Evolutionary conservation across 1,284 basidiomycete genomes (phyloP).

Genomic region (Microbotryum violaceum): DNA sequence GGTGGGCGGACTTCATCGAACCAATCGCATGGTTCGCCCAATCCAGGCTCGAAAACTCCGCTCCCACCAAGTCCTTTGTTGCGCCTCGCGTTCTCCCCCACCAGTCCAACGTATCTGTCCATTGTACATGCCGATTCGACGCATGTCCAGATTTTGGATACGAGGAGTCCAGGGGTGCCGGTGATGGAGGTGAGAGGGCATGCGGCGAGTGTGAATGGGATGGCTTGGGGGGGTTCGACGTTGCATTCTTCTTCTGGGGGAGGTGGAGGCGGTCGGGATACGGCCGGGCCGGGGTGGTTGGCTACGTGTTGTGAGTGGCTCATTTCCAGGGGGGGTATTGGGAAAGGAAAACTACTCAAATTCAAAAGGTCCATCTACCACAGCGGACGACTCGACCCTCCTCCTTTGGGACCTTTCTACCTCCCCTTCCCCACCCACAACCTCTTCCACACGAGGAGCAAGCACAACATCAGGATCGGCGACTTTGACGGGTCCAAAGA

Average conservation of each 20-base stretch:
- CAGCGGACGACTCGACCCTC: conserved; percentile 85
- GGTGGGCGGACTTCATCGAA: not conserved
- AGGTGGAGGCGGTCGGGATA: conserved; percentile 18
- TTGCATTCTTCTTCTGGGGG: conserved; percentile 1
- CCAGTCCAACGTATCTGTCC: conserved; percentile 83
- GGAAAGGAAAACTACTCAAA: not conserved
- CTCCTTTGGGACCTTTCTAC: conserved; percentile 70
- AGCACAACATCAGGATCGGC: conserved; percentile 11
- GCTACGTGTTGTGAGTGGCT: conserved; percentile 49
- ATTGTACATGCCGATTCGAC: conserved; percentile 82
- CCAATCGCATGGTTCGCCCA: not conserved
- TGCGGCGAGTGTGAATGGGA: conserved; percentile 63
- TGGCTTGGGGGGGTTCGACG: conserved; percentile 67
- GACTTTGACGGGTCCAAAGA: conserved; percentile 24
- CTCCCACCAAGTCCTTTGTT: conserved; percentile 59
- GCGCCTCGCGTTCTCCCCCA: conserved; percentile 76
- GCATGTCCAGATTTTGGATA: conserved; percentile 83
- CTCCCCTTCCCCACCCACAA: conserved; percentile 46
- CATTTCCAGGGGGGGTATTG: not conserved
- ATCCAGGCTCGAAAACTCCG: not conserved
- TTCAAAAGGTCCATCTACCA: not conserved
- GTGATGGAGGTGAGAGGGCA: conserved; percentile 83
- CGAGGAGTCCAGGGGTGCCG: conserved; percentile 85
- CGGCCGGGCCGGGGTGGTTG: conserved; percentile 67
- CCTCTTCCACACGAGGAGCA: conserved; percentile 45